Conservation (phyloP, 495 filamentous ascomycete species). For the Sordaria brevicollis region DNA sequence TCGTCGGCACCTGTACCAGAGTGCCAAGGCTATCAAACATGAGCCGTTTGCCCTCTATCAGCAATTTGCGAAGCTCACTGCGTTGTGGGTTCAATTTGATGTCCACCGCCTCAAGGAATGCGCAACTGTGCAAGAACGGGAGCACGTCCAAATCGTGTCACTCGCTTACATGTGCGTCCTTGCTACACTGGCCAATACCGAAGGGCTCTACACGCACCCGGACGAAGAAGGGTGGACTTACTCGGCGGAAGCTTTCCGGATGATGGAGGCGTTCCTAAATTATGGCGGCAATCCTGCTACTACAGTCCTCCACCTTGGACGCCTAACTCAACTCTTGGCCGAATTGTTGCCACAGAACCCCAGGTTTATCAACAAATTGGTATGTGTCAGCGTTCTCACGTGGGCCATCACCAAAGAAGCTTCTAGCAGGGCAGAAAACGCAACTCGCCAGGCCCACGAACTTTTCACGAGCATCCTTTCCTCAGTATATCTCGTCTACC, state of each 20-base stretch:
- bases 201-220: slow-evolving; percentile 15
- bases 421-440: slow-evolving; percentile 6
- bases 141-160: slow-evolving; percentile 14
- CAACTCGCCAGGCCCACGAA: slow-evolving; percentile 7
- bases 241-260: slow-evolving; percentile 12
- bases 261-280: slow-evolving; percentile 23
- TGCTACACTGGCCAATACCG: slow-evolving; percentile 18
- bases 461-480: slow-evolving; percentile 16
- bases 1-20: slow-evolving; percentile 2
- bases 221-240: slow-evolving; percentile 21
- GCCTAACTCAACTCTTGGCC: slow-evolving; percentile 23
- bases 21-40: slow-evolving; percentile 5
- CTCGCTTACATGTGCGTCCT: slow-evolving; percentile 20
- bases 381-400: slow-evolving; percentile 22
- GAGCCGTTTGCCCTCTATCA: slow-evolving; percentile 22
- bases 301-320: slow-evolving; percentile 5
- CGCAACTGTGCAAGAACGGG: neutral
- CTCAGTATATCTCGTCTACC: slow-evolving; percentile 30
- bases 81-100: slow-evolving; percentile 23
- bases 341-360: slow-evolving; percentile 27
- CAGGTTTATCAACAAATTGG: slow-evolving; percentile 33
- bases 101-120: slow-evolving; percentile 1
- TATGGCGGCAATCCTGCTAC: slow-evolving; percentile 7
- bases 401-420: slow-evolving; percentile 18
- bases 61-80: slow-evolving; percentile 18